Evolutionary conservation across 2,329 filamentous ascomycete genomes (phyloP).

Genomic region (Trichoderma brevicompactum): DNA sequence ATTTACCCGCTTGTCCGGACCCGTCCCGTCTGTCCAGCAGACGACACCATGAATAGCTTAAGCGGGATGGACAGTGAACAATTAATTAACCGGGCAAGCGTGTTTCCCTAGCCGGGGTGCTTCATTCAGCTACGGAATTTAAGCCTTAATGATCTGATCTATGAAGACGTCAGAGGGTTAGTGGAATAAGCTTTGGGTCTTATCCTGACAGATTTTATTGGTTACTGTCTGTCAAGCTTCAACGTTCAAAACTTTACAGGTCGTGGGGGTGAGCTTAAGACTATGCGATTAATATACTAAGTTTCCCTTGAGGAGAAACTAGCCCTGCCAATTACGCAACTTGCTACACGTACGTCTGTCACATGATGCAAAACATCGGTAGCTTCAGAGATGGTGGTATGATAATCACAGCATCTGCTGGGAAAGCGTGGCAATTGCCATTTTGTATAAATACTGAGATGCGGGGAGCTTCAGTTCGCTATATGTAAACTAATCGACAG

Average conservation of each 20-base stretch:
- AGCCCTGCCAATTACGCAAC: background rate
- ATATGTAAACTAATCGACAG: background rate
- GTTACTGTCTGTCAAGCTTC: too few relatives aligned
- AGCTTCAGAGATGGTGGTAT: slow-evolving; percentile 6
- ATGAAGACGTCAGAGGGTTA: background rate
- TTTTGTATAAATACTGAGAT: background rate
- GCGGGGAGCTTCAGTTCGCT: too few relatives aligned
- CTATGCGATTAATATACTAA: background rate
- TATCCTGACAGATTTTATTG: too few relatives aligned
- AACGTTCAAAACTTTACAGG: too few relatives aligned
- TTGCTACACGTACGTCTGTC: background rate
- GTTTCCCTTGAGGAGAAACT: background rate
- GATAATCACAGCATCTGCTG: background rate
- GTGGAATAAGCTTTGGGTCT: too few relatives aligned
- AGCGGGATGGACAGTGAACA: too few relatives aligned
- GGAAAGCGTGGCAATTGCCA: background rate
- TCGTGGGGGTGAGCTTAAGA: too few relatives aligned
- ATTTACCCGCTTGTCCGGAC: background rate
- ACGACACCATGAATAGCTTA: too few relatives aligned
- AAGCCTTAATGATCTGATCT: background rate
- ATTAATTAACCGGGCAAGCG: too few relatives aligned
- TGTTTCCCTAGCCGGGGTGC: too few relatives aligned
- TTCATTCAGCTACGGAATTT: background rate
- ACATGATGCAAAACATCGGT: background rate
- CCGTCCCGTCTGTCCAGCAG: background rate